phyloP scores from a whole-genome alignment of 2,329 filamentous ascomycete genomes.

The Trichoderma oligosporum region DNA sequence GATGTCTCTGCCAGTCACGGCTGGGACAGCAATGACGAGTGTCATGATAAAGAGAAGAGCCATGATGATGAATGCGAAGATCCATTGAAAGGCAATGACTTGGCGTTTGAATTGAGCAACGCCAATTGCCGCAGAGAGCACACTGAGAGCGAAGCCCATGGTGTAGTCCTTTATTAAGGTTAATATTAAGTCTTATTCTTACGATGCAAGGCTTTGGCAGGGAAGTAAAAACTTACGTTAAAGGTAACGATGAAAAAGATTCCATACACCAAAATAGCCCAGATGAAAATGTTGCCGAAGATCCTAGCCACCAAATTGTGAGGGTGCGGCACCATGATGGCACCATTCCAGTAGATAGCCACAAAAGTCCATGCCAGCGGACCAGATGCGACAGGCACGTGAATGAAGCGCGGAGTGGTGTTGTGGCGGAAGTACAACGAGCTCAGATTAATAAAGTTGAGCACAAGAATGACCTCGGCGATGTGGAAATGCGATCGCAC shows the following conservation, averaged over 20 bases:
- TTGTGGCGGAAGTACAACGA: slow-evolving; percentile 77
- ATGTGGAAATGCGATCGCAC: slow-evolving; percentile 70
- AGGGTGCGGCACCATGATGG: slow-evolving; percentile 70
- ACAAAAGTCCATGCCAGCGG: slow-evolving; percentile 83
- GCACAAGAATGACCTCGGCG: slow-evolving; percentile 69
- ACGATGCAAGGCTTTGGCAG: neutral
- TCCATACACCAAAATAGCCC: slow-evolving; percentile 75
- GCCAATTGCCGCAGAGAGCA: slow-evolving; percentile 70
- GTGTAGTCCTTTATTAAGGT: slow-evolving; percentile 59
- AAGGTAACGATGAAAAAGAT: slow-evolving; percentile 69
- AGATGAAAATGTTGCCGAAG: slow-evolving; percentile 83
- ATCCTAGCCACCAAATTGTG: slow-evolving; percentile 67
- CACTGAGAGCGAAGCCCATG: slow-evolving; percentile 73
- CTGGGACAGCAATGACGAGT: slow-evolving; percentile 60
- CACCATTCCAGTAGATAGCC: slow-evolving; percentile 84
- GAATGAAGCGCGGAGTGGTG: slow-evolving; percentile 68
- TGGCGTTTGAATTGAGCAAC: slow-evolving; percentile 72
- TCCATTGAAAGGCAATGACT: slow-evolving; percentile 80
- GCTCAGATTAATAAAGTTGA: slow-evolving; percentile 79
- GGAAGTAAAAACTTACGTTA: slow-evolving; percentile 49
- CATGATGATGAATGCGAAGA: slow-evolving; percentile 85
- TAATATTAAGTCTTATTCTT: neutral
- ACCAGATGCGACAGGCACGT: slow-evolving; percentile 69
- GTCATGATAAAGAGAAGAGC: slow-evolving; percentile 67
- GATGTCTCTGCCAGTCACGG: slow-evolving; percentile 56